Percentiles rank a stretch among this genome's conserved stretches.
Conservation (phyloP, 1,284 basidiomycete genomes). For the Lentinula novae-zelandiae region DNA sequence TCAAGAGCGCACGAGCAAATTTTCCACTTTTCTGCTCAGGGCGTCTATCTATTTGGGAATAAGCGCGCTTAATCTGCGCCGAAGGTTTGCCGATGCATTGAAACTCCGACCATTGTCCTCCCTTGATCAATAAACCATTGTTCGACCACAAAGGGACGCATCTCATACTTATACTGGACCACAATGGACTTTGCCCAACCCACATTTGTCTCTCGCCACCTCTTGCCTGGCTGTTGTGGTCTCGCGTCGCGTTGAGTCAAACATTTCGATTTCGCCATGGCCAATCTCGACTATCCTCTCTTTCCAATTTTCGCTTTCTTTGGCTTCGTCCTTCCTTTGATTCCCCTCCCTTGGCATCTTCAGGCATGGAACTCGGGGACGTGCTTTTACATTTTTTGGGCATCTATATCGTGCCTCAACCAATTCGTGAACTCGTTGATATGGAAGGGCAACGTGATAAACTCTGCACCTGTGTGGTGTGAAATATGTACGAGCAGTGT, state of each 20-base stretch:
- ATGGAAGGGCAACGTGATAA: constrained; percentile 58
- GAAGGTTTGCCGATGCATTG: too few relatives aligned
- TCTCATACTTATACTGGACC: background rate
- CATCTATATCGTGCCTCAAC: constrained; percentile 49
- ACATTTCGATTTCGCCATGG: background rate
- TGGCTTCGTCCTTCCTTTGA: constrained; percentile 42
- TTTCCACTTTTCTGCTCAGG: too few relatives aligned
- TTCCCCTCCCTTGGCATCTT: constrained; percentile 61
- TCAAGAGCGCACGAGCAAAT: too few relatives aligned
- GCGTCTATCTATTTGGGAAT: too few relatives aligned
- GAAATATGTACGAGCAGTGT: constrained; percentile 58
- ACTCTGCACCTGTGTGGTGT: constrained; percentile 66
- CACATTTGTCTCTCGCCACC: background rate
- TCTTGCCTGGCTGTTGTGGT: background rate
- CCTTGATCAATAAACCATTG: background rate
- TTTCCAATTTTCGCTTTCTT: constrained; percentile 41
- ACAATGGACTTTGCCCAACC: background rate
- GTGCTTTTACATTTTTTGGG: constrained; percentile 64
- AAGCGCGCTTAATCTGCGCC: too few relatives aligned
- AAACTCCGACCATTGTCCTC: constrained; percentile 10
- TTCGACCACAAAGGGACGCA: background rate
- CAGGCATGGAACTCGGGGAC: constrained; percentile 57
- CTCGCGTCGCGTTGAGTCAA: background rate
- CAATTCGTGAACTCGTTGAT: constrained; percentile 60
- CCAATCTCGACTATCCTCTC: constrained; percentile 10